Conservation (phyloP, 1,284 basidiomycete species). For the Ceraceosorus bombacis region DNA sequence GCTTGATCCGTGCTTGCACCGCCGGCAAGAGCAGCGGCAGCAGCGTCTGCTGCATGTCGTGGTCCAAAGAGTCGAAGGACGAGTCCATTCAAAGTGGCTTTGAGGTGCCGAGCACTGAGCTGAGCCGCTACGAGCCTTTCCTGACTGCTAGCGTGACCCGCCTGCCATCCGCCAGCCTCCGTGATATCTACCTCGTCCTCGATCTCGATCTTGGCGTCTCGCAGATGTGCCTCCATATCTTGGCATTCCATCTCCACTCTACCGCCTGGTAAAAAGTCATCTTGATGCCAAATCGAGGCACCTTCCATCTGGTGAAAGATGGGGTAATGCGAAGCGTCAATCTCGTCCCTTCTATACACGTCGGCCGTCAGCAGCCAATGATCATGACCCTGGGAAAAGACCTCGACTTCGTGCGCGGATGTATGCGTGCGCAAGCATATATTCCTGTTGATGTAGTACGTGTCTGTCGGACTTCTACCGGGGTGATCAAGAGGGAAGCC, state of each 20-base stretch:
- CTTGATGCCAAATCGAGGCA: constrained; percentile 63
- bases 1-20: constrained; percentile 47
- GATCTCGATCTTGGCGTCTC: constrained; percentile 60
- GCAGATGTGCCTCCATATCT: constrained; percentile 54
- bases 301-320: constrained; percentile 99
- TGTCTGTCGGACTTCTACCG: constrained; percentile 79
- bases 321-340: constrained; percentile 92
- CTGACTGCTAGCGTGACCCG: constrained; percentile 63
- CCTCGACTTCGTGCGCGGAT: constrained; percentile 91
- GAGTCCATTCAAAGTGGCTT: constrained; percentile 81
- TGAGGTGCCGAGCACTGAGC: constrained; percentile 74
- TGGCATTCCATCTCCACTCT: constrained; percentile 55
- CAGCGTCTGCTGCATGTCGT: constrained; percentile 47
- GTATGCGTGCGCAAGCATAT: constrained; percentile 95
- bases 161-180: constrained; percentile 71
- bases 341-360: constrained; percentile 96
- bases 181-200: constrained; percentile 70
- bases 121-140: constrained; percentile 52
- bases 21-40: constrained; percentile 49
- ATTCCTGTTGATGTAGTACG: constrained; percentile 86
- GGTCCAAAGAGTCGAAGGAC: constrained; percentile 69
- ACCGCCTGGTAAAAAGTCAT: constrained; percentile 50
- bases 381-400: constrained; percentile 67
- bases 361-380: constrained; percentile 93
- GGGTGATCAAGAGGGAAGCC: constrained; percentile 90